Conservation (phyloP, 1,284 basidiomycete species). For the Schizopora paradoxa region DNA sequence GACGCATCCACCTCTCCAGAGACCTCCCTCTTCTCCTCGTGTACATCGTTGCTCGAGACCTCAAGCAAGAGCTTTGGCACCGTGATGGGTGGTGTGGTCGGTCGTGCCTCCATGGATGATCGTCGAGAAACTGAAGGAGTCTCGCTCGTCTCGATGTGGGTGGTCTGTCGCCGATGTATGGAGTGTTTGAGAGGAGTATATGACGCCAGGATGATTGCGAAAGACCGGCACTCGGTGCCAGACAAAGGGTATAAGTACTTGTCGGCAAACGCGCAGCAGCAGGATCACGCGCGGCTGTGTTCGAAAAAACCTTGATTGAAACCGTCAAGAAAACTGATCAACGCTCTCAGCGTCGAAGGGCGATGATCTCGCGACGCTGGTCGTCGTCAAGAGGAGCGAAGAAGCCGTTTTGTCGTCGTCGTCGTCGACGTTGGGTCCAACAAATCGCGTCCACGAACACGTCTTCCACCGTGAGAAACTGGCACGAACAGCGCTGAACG, state of each 20-base stretch:
- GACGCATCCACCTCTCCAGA: constrained; percentile 12
- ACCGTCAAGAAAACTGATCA: too few relatives aligned
- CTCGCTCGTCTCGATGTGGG: not conserved
- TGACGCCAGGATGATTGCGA: too few relatives aligned
- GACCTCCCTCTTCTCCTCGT: not conserved
- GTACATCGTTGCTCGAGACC: constrained; percentile 6
- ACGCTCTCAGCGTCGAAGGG: too few relatives aligned
- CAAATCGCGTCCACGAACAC: not conserved
- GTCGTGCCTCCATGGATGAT: constrained; percentile 5
- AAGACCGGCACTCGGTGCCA: too few relatives aligned
- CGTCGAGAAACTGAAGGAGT: not conserved
- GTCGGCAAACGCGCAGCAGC: constrained; percentile 10
- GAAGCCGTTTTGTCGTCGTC: too few relatives aligned
- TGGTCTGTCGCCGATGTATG: constrained; percentile 17
- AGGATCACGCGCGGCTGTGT: too few relatives aligned
- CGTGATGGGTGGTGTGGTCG: constrained; percentile 2
- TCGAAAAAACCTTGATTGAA: too few relatives aligned
- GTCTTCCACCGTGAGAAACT: not conserved
- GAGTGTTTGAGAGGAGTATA: too few relatives aligned
- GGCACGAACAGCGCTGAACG: too few relatives aligned
- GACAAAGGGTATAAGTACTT: too few relatives aligned
- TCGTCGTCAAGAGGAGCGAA: too few relatives aligned
- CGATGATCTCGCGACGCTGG: too few relatives aligned
- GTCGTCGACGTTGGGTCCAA: not conserved
- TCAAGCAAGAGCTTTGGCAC: constrained; percentile 13